Conservation (phyloP, 208 protist genomes). For the Blechomonas ayalai region DNA sequence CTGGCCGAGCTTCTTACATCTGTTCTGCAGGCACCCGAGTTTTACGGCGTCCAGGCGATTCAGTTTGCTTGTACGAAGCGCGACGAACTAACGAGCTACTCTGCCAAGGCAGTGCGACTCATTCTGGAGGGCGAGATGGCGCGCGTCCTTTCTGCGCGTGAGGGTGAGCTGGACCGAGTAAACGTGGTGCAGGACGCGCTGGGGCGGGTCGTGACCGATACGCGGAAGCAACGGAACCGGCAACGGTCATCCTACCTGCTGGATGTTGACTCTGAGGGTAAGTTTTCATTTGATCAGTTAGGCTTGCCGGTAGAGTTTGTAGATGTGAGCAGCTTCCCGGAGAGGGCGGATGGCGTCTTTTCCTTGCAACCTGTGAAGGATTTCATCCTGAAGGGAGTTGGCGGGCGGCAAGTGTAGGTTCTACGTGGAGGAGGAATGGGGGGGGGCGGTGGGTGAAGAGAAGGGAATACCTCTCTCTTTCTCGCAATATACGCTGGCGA, state of each 20-base stretch:
- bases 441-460: too few species aligned
- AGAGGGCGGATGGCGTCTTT: constrained; percentile 24
- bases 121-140: constrained; percentile 67
- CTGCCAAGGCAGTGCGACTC: constrained; percentile 56
- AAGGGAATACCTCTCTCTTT: too few species aligned
- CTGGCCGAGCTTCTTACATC: constrained; percentile 61
- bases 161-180: constrained; percentile 44
- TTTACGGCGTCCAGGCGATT: constrained; percentile 52
- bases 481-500: too few species aligned
- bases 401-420: too few species aligned
- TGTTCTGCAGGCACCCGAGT: constrained; percentile 55
- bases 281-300: constrained; percentile 61
- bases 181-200: constrained; percentile 53
- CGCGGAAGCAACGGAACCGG: constrained; percentile 1
- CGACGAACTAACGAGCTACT: constrained; percentile 80
- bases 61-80: constrained; percentile 77
- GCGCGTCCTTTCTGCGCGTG: constrained; percentile 27
- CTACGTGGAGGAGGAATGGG: too few species aligned
- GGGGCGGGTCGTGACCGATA: constrained; percentile 18
- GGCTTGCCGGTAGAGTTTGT: constrained; percentile 41
- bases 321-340: constrained; percentile 57
- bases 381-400: constrained; percentile 43
- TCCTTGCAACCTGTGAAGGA: constrained; percentile 26
- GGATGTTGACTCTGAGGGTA: constrained; percentile 29
- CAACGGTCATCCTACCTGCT: constrained; percentile 20